Base-by-base conservation (phyloP, 2,329 filamentous ascomycete genomes). In the Elsinoe ampelina region DNA sequence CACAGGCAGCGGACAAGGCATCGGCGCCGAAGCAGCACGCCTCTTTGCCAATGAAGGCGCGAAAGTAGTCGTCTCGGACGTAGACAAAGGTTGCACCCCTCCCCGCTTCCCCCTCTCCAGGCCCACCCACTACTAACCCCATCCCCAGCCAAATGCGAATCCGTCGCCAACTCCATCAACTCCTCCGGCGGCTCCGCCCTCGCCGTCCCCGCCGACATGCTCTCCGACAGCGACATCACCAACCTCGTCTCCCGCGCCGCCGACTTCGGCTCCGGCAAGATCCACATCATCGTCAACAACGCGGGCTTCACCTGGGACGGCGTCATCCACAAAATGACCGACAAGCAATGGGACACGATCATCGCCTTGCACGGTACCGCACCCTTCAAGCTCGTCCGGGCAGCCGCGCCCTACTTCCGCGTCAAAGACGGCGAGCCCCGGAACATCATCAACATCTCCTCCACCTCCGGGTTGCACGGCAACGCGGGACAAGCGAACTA, bases 401-500 rank as follows among this genome's bases (percentile, higher is more conserved):
- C 84, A 45, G 88, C 88, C 1, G 86, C 88, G 0, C 87, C 88
- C 19, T 95, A 88, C 72, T 95, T 95, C 77, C 84, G 90, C 39
- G 87, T 95, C 61, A 86, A 84, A 63, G 90, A 95, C 70, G 84
- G 86, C 65, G 87, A 86, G 69, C 81, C 85, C 4, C 80, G 90
- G 57, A 84, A 80, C 69, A 83, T 95, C 64, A 80, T 95, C 74
- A 95, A 93, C 71, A 88, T 95, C 69, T 87, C 82, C 57, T 87
- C 82, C 55, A 95, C 89, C 1, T 87, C 82, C 32, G 89, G 90
- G 55, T 76, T 93, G 11, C 83, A 95, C 70, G 90, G 90, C 57
- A 95, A 95, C 68, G 87, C 89, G 6, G 89, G 89, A n/a, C 89
- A 95, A 76, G 82, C 86, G 64, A 95, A 95, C 77, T 95, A 95